Conservation (phyloP, 345 rosid genomes). For the Lepidium didymum region DNA sequence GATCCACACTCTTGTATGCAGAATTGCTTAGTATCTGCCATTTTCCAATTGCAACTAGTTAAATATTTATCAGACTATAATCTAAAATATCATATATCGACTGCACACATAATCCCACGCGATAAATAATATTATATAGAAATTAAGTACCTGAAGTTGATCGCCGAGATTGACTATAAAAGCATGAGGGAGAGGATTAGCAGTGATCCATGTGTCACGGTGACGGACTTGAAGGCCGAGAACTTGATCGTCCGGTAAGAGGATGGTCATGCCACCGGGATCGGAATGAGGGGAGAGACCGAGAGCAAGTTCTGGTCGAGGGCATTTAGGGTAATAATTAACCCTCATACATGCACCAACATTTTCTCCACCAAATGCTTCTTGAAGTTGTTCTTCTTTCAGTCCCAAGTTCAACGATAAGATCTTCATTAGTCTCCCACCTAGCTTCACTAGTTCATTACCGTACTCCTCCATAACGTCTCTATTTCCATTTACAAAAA, state of each 20-base stretch:
- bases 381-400: slow-evolving; percentile 42
- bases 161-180: slow-evolving; percentile 85
- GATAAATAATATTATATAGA: too few relatives aligned
- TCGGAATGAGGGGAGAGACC: slow-evolving; percentile 90
- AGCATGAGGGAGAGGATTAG: slow-evolving; percentile 62
- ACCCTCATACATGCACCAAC: slow-evolving; percentile 74
- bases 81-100: too few relatives aligned
- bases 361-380: slow-evolving; percentile 64
- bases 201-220: slow-evolving; percentile 61
- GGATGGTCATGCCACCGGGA: slow-evolving; percentile 83
- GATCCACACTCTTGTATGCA: slow-evolving; percentile 80
- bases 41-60: background rate
- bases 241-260: slow-evolving; percentile 65
- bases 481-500: slow-evolving; percentile 26
- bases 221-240: slow-evolving; percentile 74
- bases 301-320: slow-evolving; percentile 74
- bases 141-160: slow-evolving; percentile 77
- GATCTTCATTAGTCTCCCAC: slow-evolving; percentile 50
- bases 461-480: slow-evolving; percentile 65
- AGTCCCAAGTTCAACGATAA: slow-evolving; percentile 69
- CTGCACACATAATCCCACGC: too few relatives aligned
- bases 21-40: slow-evolving; percentile 79
- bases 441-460: slow-evolving; percentile 46
- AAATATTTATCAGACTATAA: too few relatives aligned
- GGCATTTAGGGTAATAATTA: slow-evolving; percentile 86